A percentile compares a stretch with the other conserved stretches of the same genome.
These are phyloP conservation scores for Boletales sp. DNA, from an alignment of 768 basidiomycete species.

Conservation along the genomic window DNA sequence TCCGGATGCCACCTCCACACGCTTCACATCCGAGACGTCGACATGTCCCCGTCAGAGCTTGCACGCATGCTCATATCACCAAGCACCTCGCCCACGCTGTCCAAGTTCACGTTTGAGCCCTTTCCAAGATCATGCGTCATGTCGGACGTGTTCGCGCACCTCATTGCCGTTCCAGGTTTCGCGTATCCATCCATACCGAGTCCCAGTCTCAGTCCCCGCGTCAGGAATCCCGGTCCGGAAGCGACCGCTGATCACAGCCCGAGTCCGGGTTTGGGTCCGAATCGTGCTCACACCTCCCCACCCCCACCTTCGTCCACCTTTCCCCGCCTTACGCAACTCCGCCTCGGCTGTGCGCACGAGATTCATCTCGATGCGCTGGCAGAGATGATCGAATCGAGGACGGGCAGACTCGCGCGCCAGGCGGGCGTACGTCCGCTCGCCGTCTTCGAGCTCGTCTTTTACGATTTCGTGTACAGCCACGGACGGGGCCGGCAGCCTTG, in stretches of 20 bases:
- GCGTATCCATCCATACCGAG: background rate
- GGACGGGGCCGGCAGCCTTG: constrained; percentile 6
- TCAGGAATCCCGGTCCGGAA: background rate
- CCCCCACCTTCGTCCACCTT: background rate
- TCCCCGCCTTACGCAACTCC: constrained; percentile 17
- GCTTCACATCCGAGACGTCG: constrained; percentile 18
- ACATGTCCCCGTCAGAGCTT: constrained; percentile 21
- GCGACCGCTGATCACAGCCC: background rate
- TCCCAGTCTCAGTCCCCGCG: background rate
- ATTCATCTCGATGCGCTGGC: constrained; percentile 12
- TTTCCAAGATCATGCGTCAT: constrained; percentile 16
- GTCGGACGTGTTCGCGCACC: constrained; percentile 15
- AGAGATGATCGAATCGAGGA: constrained; percentile 16
- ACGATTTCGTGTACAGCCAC: constrained; percentile 19
- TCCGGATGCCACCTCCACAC: constrained; percentile 18
- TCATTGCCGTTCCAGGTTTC: background rate
- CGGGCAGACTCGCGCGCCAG: constrained; percentile 8
- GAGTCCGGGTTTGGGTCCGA: background rate
- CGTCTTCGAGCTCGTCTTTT: constrained; percentile 20
- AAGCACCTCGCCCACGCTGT: constrained; percentile 12
- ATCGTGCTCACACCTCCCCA: background rate
- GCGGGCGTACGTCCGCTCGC: constrained; percentile 10
- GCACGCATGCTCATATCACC: constrained; percentile 16
- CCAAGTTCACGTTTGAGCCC: constrained; percentile 23
- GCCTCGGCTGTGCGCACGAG: constrained; percentile 22